These are phyloP conservation scores for Fusarium hostae DNA, from an alignment of 2,329 filamentous ascomycete species.

Conservation along the genomic window DNA sequence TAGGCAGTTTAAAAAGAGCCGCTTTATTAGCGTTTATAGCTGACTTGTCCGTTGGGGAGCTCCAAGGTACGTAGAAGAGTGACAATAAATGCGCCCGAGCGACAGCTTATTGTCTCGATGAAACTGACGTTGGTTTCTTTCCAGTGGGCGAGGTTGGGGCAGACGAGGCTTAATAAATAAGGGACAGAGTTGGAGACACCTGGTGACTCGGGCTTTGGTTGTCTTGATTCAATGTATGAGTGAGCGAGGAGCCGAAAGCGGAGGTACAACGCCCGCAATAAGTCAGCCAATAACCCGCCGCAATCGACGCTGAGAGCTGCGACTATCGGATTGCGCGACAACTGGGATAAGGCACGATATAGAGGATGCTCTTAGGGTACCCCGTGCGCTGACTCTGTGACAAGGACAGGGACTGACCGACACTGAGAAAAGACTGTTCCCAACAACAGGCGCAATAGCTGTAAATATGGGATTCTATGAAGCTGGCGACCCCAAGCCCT, in stretches of 20 bases:
- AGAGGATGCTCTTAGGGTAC: slow-evolving; percentile 36
- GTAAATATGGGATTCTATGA: slow-evolving; percentile 35
- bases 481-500: slow-evolving; percentile 25
- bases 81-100: neutral
- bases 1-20: slow-evolving; percentile 25
- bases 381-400: slow-evolving; percentile 28
- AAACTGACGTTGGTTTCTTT: slow-evolving; percentile 7
- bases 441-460: slow-evolving; percentile 16
- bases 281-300: slow-evolving; percentile 37
- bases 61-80: neutral
- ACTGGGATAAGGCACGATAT: slow-evolving; percentile 16
- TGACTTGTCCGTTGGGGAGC: slow-evolving; percentile 12
- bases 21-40: slow-evolving; percentile 26
- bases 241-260: slow-evolving; percentile 46
- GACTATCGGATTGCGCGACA: slow-evolving; percentile 41
- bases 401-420: slow-evolving; percentile 34
- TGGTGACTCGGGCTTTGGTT: slow-evolving; percentile 42
- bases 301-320: slow-evolving; percentile 40
- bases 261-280: slow-evolving; percentile 39
- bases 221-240: slow-evolving; percentile 37
- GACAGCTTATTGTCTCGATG: neutral
- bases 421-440: slow-evolving; percentile 20
- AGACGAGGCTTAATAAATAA: slow-evolving; percentile 42
- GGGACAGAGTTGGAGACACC: slow-evolving; percentile 36
- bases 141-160: slow-evolving; percentile 40